These are phyloP conservation scores for Nitzschia palea DNA, from an alignment of 108 stramenopile genomes.

Conservation along the genomic window DNA sequence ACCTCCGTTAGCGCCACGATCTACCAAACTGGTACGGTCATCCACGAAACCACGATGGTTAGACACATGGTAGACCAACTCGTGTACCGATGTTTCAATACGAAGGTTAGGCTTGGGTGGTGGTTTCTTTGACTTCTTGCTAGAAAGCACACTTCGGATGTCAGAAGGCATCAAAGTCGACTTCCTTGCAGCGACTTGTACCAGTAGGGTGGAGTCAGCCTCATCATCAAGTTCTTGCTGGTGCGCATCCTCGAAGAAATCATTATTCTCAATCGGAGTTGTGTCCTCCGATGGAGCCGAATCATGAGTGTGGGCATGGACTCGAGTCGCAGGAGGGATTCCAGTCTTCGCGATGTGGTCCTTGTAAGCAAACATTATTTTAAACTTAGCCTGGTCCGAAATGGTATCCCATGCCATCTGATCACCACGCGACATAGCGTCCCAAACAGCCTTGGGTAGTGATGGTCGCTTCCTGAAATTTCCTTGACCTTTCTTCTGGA, in stretches of 20 bases:
- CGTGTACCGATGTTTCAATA: background rate
- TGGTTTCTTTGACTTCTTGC: background rate
- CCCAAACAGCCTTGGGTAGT: background rate
- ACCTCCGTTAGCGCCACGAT: conserved; percentile 47
- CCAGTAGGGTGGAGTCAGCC: background rate
- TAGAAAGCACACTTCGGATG: background rate
- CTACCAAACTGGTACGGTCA: conserved; percentile 16
- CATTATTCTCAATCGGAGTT: too few relatives aligned
- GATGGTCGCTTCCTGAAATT: background rate
- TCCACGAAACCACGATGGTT: background rate
- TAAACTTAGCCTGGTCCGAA: background rate
- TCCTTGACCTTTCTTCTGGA: too few relatives aligned
- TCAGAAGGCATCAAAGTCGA: background rate
- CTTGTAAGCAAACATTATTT: too few relatives aligned
- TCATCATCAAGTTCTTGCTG: too few relatives aligned
- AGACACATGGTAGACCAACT: background rate
- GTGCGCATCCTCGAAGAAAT: too few relatives aligned
- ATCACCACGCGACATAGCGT: background rate
- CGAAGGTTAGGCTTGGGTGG: background rate
- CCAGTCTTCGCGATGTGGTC: too few relatives aligned
- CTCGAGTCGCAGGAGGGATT: too few relatives aligned
- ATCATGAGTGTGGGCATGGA: too few relatives aligned
- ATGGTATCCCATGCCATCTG: background rate
- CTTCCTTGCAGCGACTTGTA: background rate
- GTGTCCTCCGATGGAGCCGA: too few relatives aligned